Percentiles rank a stretch among this genome's conserved stretches.
These are phyloP conservation scores for Pythium chondricola DNA, from an alignment of 352 stramenopile genomes.

Conservation along the genomic window DNA sequence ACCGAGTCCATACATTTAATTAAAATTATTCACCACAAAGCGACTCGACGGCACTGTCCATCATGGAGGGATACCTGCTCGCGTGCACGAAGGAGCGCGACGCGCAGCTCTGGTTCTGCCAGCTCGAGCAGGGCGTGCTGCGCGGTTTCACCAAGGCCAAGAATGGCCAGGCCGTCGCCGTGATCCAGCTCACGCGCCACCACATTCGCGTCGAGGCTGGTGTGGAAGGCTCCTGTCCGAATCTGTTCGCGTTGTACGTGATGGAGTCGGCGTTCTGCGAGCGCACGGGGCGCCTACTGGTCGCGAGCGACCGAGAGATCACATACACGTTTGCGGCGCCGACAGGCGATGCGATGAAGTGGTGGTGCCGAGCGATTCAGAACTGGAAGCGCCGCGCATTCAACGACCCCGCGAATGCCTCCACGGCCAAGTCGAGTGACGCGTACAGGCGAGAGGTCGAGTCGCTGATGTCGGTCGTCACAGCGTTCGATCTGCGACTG, in stretches of 20 bases:
- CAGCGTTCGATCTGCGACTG: conserved; percentile 19
- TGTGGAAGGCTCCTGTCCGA: conserved; percentile 47
- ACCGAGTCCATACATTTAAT: no score
- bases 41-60: no score
- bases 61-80: conserved; percentile 75
- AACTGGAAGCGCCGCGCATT: conserved; percentile 71
- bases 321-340: conserved; percentile 45
- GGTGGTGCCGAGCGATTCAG: conserved; percentile 63
- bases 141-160: conserved; percentile 37
- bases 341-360: conserved; percentile 45
- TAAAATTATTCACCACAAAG: no score
- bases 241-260: conserved; percentile 52
- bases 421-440: neutral
- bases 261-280: conserved; percentile 51
- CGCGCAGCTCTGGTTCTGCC: conserved; percentile 53
- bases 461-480: conserved; percentile 15
- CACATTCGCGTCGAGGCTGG: conserved; percentile 50
- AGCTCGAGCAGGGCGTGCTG: conserved; percentile 62
- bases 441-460: conserved; percentile 1
- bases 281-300: conserved; percentile 32
- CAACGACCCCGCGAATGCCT: conserved; percentile 29
- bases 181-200: conserved; percentile 57
- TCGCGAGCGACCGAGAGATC: conserved; percentile 23
- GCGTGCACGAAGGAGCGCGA: conserved; percentile 37
- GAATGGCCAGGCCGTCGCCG: conserved; percentile 28